Conservation (phyloP, 202 grass and related monocot species). For the Panicum hallii region DNA sequence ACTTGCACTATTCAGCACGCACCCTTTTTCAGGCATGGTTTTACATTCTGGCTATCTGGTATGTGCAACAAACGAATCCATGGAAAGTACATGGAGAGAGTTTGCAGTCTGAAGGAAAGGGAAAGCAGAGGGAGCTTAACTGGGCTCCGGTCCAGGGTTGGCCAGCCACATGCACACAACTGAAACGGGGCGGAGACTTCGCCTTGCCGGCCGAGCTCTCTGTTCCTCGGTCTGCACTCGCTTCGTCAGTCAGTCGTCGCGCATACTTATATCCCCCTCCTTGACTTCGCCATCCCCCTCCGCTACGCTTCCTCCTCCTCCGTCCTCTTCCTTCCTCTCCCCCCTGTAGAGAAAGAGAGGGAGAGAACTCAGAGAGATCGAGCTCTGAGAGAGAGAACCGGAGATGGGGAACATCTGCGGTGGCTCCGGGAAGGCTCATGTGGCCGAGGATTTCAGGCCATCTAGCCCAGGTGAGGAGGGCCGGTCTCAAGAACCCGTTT, state of each 20-base stretch:
- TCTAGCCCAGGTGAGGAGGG: slow-evolving; percentile 63
- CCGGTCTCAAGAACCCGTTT: background rate
- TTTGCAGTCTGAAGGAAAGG: slow-evolving; percentile 17
- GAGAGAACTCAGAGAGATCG: slow-evolving; percentile 22
- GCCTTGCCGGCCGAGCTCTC: background rate
- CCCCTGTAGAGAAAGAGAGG: slow-evolving; percentile 25
- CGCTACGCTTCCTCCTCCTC: slow-evolving; percentile 17
- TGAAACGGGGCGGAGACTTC: slow-evolving; percentile 43
- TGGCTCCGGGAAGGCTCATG: slow-evolving; percentile 44
- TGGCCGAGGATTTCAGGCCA: slow-evolving; percentile 42
- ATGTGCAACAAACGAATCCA: background rate
- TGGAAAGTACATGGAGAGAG: background rate
- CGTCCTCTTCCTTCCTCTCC: background rate
- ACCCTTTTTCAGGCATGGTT: background rate
- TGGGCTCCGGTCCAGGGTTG: background rate
- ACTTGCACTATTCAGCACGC: background rate
- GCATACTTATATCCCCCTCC: slow-evolving; percentile 38
- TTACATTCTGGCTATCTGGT: background rate
- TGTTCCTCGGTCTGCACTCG: slow-evolving; percentile 14
- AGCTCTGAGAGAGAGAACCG: background rate
- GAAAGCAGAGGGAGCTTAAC: background rate
- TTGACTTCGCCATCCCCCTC: slow-evolving; percentile 43
- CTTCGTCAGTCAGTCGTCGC: slow-evolving; percentile 17
- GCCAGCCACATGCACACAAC: slow-evolving; percentile 8
- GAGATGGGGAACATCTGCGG: slow-evolving; percentile 72